phyloP scores from a whole-genome alignment of 73 alveolate species.

The Tetrahymena borealis region DNA sequence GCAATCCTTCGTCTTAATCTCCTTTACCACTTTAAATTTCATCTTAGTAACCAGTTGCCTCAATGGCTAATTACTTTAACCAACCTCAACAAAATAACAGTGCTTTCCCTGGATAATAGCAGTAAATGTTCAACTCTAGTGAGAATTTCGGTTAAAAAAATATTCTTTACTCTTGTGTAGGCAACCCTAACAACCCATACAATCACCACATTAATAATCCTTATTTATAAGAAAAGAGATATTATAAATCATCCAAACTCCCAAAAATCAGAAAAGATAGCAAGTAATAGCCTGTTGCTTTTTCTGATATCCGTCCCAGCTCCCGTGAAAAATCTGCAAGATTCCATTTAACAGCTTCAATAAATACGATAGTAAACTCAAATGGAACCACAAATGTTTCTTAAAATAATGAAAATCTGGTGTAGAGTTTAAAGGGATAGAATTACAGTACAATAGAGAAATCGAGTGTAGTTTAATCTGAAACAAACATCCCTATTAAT shows the following conservation, averaged over 20 bases:
- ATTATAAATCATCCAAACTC: neutral
- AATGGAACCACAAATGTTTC: neutral
- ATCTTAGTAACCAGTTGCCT: neutral
- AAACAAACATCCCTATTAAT: neutral
- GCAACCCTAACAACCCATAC: neutral
- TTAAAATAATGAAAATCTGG: neutral
- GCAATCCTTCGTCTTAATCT: neutral
- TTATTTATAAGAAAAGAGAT: neutral
- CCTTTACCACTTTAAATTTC: neutral
- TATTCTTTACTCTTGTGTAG: neutral
- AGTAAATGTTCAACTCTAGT: neutral
- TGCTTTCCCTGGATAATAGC: neutral
- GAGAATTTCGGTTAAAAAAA: neutral
- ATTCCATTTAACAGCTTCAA: neutral
- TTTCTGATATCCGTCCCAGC: neutral
- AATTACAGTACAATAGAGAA: neutral
- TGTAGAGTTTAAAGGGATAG: neutral
- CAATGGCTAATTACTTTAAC: neutral
- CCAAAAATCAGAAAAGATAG: neutral
- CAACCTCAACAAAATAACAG: neutral
- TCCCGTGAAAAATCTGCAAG: neutral
- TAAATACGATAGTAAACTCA: neutral
- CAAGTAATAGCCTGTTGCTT: neutral
- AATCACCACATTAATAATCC: neutral
- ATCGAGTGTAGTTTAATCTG: neutral